phyloP scores from a whole-genome alignment of 2,329 filamentous ascomycete genomes.

The Ascochyta viciae-villosae region DNA sequence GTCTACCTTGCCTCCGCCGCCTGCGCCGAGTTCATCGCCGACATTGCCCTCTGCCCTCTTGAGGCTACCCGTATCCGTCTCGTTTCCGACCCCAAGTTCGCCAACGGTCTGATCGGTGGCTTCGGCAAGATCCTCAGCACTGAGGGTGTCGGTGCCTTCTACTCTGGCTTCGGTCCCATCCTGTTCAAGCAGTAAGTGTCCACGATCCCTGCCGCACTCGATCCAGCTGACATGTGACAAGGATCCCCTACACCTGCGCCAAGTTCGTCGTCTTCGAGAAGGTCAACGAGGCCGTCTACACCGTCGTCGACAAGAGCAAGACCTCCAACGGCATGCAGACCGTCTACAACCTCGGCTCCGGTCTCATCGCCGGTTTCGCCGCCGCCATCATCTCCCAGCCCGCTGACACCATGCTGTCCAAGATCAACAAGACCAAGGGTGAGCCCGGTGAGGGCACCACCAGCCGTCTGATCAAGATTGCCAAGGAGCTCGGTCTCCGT shows the following conservation, averaged over 20 bases:
- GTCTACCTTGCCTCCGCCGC: slow-evolving; percentile 77
- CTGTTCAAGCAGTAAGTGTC: slow-evolving; percentile 53
- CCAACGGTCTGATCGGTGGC: slow-evolving; percentile 77
- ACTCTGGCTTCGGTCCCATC: slow-evolving; percentile 79
- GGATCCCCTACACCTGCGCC: slow-evolving; percentile 92
- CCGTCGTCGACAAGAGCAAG: slow-evolving; percentile 71
- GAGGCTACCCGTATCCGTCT: slow-evolving; percentile 94
- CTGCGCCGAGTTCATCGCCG: slow-evolving; percentile 70
- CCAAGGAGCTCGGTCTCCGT: slow-evolving; percentile 79
- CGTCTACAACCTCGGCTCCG: slow-evolving; percentile 81
- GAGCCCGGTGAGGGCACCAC: slow-evolving; percentile 83
- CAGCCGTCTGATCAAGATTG: slow-evolving; percentile 85
- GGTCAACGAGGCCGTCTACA: slow-evolving; percentile 77
- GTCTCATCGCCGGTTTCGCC: slow-evolving; percentile 85
- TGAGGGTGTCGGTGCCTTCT: slow-evolving; percentile 86
- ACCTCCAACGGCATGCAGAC: slow-evolving; percentile 76
- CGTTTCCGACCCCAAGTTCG: slow-evolving; percentile 86
- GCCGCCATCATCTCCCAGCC: slow-evolving; percentile 88
- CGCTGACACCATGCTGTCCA: slow-evolving; percentile 91
- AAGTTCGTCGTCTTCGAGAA: slow-evolving; percentile 96
- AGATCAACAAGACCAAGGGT: slow-evolving; percentile 96
- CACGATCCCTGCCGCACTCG: background rate
- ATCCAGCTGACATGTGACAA: slow-evolving; percentile 46
- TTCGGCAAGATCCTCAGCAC: slow-evolving; percentile 83
- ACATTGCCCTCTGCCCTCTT: slow-evolving; percentile 87